Evolutionary conservation across 2,329 filamentous ascomycete genomes (phyloP), one percentile per base, ranked within the genome.

Genomic region (Achaetomium macrosporum): DNA sequence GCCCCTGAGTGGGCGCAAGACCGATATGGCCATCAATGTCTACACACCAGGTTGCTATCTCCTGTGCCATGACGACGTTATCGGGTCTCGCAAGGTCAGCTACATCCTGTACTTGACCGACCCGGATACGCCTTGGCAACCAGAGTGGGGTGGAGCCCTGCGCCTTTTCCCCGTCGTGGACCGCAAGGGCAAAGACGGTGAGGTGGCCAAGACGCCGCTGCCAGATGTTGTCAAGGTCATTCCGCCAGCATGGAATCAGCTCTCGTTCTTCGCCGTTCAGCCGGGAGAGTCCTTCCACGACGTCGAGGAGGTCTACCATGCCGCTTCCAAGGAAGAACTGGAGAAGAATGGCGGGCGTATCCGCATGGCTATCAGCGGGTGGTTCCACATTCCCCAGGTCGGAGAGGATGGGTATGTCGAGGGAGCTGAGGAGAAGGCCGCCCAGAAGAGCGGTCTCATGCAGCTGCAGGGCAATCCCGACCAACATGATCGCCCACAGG

Each of bases 271-370:
- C 69, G 90, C 91, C 16, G 95, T 99, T 7, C 90, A 96, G 73
- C 93, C 93, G 0, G 93, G 93, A n/a, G 85, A 96, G 77, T 97
- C 92, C 69, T 99, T 97, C 71, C 93, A 99, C 71, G 93, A 99
- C 68, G 93, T 99, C 51, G 92, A 97, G 72, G 93, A 99, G 72
- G 93, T 99, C 5, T 97, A 96, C 71, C 83, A 88, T 67, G 78
- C 82, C 64, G 75, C 73, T 58, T 76, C 67, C 55, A 75, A 74
- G 66, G 78, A 74, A 63, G 80, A 82, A 70, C 79, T 83, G 50
- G 78, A 77, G 66, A 82, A 77, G 68, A 81, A 91, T 54, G 85
- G 86, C 16, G 86, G 85, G 1, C 82, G 89, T 44, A 83, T 96
- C 45, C 85, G 93, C 61, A 97, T 99, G 92, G 93, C 93, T 47